Evolutionary conservation across 768 basidiomycete genomes (phyloP), one percentile per base, ranked within the genome.

Genomic region (Trametes elegans): DNA sequence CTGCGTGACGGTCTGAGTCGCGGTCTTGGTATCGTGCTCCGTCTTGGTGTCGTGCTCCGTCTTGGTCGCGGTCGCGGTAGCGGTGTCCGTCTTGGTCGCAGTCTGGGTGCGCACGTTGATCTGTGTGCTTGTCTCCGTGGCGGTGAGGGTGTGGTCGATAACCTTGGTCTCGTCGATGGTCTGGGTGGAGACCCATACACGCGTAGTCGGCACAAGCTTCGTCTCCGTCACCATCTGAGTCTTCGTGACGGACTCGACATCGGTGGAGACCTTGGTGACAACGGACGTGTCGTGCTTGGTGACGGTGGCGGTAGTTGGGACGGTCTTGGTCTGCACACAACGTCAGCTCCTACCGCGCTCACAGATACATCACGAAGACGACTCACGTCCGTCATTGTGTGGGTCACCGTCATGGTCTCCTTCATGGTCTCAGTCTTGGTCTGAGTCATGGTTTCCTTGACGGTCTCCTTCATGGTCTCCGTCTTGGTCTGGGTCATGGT

Each of bases 121-220:
- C 66, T 76, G 70, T 16, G 83, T 87, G 70, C 68, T 69, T 5
- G 81, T 84, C 70, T 83, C 77, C 31, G 85, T 87, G 11, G 81
- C 80, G 53, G 85, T 87, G 60, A 80, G 64, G 41, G 83, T 84
- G 64, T 82, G 74, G 59, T 85, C 80, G 44, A 82, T 36, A 23
- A 73, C 76, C 73, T 70, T 62, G 56, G 75, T 76, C 28, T 69
- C 71, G 74, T 85, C 82, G 60, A 82, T 76, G 64, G 80, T 72
- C 68, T 85, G 79, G 19, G 85, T 88, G 14, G 84, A 86, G 34
- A 84, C 77, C 78, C 79, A 87, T 43, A 85, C 76, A 42, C 79
- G 77, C 11, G 84, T 87, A 24, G 85, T 87, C 42, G 84, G 84
- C 38, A 82, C 72, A 29, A 80, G 69, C 67, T 81, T 69, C 21